Evolutionary conservation across 129 eudicot species (phyloP), one percentile per base, ranked within the genome.

Genomic region (Artemisia argyi): DNA sequence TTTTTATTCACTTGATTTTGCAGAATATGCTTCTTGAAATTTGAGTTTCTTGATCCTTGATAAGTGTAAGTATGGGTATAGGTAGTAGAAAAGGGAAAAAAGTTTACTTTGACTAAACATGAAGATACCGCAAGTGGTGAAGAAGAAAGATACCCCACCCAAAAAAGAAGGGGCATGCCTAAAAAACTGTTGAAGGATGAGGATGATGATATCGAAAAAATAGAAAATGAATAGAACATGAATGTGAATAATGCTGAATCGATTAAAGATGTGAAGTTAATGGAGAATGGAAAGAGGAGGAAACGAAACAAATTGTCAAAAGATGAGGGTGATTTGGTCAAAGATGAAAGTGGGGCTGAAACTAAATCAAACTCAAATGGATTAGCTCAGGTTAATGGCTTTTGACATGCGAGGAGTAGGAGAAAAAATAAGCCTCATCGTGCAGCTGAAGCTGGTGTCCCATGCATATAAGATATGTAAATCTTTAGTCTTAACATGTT

Each of bases 361-460:
- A 44, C 68, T 6, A 72, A 65, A 55, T 72, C 85, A 20, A 70
- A 65, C 48, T 53, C 65, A 44, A 80, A 80, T 39, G 87, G 81
- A 30, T 64, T 76, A 19, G 50, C 78, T 39, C 85, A 79, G 60
- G 73, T 83, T 16, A 85, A 80, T 35, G 86, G 90, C 63, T 88
- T 88, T 73, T 79, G 95, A 9, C 96, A 86, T 26, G 78, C 48
- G 5, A 80, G 89, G 59, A 83, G 83, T 71, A 82, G 96, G 84
- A 78, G 96, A 73, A 89, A 89, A 76, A 84, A 52, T 77, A 86
- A 82, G 78, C 96, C 96, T 47, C 86, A 86, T 26, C 83, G 96
- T 50, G 96, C 96, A 17, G 92, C 96, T 51, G 96, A 89, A 85
- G 92, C 83, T 35, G 92, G 88, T 39, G 88, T 89, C 3, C 85